These are phyloP conservation scores for Boletus sensibilis DNA, from an alignment of 768 basidiomycete species.

Conservation along the genomic window DNA sequence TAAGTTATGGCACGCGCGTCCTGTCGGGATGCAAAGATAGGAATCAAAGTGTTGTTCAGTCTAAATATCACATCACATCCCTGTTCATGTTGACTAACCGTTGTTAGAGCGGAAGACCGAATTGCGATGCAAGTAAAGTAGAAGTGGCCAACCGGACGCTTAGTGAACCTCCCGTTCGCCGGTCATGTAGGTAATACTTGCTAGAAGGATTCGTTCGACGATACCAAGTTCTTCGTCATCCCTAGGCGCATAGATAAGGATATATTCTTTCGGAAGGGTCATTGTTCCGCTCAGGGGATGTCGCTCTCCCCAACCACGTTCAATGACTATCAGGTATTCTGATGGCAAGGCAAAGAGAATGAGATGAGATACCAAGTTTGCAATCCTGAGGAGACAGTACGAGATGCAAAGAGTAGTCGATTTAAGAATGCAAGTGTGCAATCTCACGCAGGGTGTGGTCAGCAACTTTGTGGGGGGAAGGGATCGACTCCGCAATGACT, in stretches of 20 bases:
- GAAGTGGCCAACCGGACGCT: background rate
- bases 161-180: background rate
- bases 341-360: background rate
- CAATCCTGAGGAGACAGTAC: background rate
- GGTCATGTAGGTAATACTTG: background rate
- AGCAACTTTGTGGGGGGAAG: background rate
- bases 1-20: background rate
- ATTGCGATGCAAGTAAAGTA: background rate
- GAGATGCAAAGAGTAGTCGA: background rate
- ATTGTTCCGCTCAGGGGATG: background rate
- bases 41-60: background rate
- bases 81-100: background rate
- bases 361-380: background rate
- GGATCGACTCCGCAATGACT: background rate
- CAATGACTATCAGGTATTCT: background rate
- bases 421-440: background rate
- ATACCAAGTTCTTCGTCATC: background rate
- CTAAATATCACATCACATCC: background rate
- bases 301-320: background rate
- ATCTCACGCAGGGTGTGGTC: background rate
- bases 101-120: background rate
- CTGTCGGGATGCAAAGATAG: background rate
- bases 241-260: background rate
- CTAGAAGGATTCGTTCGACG: background rate
- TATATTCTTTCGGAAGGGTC: background rate